Evolutionary conservation across 2,329 filamentous ascomycete species (phyloP), one percentile per base, ranked within the genome.

Genomic region (Monosporascus sp.): DNA sequence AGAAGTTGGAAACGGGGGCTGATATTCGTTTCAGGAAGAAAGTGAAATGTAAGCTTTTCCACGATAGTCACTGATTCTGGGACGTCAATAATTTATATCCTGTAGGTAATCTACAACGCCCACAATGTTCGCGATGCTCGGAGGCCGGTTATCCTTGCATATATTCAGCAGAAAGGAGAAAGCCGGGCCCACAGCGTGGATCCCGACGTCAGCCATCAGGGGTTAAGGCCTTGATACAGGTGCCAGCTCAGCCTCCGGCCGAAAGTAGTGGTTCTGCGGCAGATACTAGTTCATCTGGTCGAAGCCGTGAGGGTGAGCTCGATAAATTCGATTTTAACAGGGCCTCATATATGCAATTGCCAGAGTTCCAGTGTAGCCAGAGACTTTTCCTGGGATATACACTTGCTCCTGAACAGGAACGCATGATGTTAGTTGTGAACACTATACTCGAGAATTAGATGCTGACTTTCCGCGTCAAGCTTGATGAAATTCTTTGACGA

Each of bases 91-190:
- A 57, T 43, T 35, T 18, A 45, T 17, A 45, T n/a, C 20, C 27
- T 18, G 14, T 41, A 71, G 68, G 68, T 56, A 62, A 70, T 50
- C 55, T 61, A 52, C 57, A 58, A 46, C 62, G 63, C 25, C 68
- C 67, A 8, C 53, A 58, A 36, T 71, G 68, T 50, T 68, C 67
- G 50, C 67, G 67, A n/a, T 71, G 68, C 54, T 56, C 58, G 2
- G 66, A 69, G 54, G 60, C 52, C 7, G 58, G 60, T 17, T 52
- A 55, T 20, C 49, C 49, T 18, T 70, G 69, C 58, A 60, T 54
- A 4, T 71, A 71, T 50, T 64, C 65, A 7, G 59, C 57, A 20
- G 57, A 57, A 48, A 61, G 58, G 50, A 61, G 64, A 31, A 70
- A 63, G 50, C 68, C 68, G 3, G 69, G 69, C 4, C 68, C 68